phyloP scores from a whole-genome alignment of 495 filamentous ascomycete species.

The Neurospora terricola region DNA sequence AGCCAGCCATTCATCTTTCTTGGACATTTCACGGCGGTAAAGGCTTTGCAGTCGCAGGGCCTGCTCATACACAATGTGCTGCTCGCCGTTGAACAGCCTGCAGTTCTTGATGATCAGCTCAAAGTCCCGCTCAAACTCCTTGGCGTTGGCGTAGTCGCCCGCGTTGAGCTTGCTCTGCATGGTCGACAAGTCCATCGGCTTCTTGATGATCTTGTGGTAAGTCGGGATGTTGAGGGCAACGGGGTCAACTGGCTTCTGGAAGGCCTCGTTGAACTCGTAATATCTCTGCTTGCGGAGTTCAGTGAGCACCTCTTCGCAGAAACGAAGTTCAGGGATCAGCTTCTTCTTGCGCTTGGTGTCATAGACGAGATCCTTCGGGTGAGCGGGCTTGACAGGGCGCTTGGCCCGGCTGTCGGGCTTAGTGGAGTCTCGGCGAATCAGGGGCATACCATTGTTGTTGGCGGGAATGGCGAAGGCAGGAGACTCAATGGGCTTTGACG shows the following conservation, averaged over 20 bases:
- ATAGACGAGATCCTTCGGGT: conserved; percentile 78
- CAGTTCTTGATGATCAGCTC: conserved; percentile 81
- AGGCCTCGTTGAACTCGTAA: conserved; percentile 51
- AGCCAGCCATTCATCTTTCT: conserved; percentile 68
- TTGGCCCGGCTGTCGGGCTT: conserved; percentile 71
- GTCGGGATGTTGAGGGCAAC: conserved; percentile 89
- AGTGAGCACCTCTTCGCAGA: conserved; percentile 72
- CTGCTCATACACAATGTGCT: conserved; percentile 59
- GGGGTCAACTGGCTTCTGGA: conserved; percentile 78
- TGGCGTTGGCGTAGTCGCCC: conserved; percentile 72
- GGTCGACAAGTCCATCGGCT: conserved; percentile 88
- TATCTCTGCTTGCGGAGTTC: conserved; percentile 73
- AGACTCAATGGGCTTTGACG: conserved; percentile 28
- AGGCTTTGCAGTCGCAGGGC: conserved; percentile 62
- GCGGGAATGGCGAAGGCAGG: conserved; percentile 74
- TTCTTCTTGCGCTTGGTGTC: conserved; percentile 85
- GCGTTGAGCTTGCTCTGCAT: conserved; percentile 62
- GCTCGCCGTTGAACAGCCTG: conserved; percentile 76
- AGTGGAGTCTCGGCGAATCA: conserved; percentile 83
- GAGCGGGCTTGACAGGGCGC: conserved; percentile 86
- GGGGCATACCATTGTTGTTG: conserved; percentile 60
- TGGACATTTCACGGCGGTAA: conserved; percentile 62
- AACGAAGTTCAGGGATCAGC: conserved; percentile 75
- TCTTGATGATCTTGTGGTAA: conserved; percentile 88
- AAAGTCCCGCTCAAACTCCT: conserved; percentile 80